These are phyloP conservation scores for Kurtzmaniella fragi DNA, from an alignment of 805 yeast species.

Conservation along the genomic window DNA sequence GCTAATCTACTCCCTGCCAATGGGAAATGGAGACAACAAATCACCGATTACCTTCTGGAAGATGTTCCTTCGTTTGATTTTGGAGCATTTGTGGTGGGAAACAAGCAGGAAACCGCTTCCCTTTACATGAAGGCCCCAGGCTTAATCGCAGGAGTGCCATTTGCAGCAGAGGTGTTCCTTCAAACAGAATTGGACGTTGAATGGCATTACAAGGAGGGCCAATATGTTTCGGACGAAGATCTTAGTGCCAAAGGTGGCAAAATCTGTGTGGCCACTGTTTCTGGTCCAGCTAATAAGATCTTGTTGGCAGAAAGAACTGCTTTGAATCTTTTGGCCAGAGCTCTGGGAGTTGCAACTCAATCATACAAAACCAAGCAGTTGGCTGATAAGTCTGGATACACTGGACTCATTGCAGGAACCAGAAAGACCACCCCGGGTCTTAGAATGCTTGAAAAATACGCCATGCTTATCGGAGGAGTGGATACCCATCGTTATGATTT, in stretches of 20 bases:
- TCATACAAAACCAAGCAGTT: constrained; percentile 50
- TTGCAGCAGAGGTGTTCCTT: constrained; percentile 75
- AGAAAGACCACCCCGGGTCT: constrained; percentile 97
- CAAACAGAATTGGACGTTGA: constrained; percentile 69
- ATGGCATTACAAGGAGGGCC: constrained; percentile 77
- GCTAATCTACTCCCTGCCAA: constrained; percentile 63
- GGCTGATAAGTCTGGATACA: constrained; percentile 66
- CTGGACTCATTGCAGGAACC: constrained; percentile 90
- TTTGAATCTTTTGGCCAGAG: constrained; percentile 72
- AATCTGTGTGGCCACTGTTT: constrained; percentile 68
- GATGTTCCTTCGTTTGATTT: constrained; percentile 93
- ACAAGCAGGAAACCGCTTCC: constrained; percentile 62
- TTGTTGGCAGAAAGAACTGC: constrained; percentile 84
- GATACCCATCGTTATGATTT: constrained; percentile 91
- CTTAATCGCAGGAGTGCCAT: constrained; percentile 79
- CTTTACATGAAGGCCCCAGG: constrained; percentile 80
- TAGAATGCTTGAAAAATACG: constrained; percentile 81
- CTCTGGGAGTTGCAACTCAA: constrained; percentile 85
- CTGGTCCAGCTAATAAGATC: constrained; percentile 75
- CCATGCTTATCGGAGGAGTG: constrained; percentile 93
- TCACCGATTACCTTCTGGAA: constrained; percentile 73
- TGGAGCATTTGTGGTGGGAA: constrained; percentile 95
- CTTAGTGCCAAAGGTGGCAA: constrained; percentile 47
- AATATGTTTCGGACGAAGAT: constrained; percentile 32
- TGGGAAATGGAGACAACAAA: constrained; percentile 78